Conservation (phyloP, 306 rosid species). For the Elaeagnus macrophylla region DNA sequence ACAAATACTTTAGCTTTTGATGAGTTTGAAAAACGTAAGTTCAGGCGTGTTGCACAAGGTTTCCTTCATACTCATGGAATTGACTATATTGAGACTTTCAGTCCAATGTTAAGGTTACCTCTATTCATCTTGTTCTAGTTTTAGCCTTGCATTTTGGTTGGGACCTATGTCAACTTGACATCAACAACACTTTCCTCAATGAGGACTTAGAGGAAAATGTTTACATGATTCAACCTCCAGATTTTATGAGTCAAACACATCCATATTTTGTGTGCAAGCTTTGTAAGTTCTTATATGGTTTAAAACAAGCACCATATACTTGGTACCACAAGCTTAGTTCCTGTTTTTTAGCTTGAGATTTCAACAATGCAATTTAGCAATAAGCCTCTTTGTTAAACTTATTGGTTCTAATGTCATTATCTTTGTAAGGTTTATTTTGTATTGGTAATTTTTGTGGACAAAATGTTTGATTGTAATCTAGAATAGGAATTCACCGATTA, state of each 20-base stretch:
- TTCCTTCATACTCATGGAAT: too few relatives aligned
- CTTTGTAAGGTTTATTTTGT: too few relatives aligned
- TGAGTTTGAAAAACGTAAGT: neutral
- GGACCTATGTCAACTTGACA: neutral
- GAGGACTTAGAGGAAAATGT: neutral
- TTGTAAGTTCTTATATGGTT: neutral
- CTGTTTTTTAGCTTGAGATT: neutral
- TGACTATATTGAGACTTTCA: too few relatives aligned
- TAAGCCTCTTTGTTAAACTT: neutral
- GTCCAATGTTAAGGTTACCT: neutral
- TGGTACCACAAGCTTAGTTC: neutral
- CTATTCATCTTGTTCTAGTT: neutral
- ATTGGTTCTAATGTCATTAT: neutral
- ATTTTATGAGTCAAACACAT: neutral
- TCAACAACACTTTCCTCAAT: neutral
- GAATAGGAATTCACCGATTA: too few relatives aligned
- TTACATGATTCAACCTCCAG: neutral
- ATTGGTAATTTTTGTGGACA: too few relatives aligned
- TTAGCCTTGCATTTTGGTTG: neutral
- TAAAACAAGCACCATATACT: neutral
- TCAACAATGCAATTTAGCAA: neutral
- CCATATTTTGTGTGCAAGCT: neutral
- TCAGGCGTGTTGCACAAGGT: neutral
- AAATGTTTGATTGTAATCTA: too few relatives aligned
- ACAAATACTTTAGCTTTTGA: neutral